Base-by-base conservation (phyloP, 2,329 filamentous ascomycete species). In the Claviceps sp. region DNA sequence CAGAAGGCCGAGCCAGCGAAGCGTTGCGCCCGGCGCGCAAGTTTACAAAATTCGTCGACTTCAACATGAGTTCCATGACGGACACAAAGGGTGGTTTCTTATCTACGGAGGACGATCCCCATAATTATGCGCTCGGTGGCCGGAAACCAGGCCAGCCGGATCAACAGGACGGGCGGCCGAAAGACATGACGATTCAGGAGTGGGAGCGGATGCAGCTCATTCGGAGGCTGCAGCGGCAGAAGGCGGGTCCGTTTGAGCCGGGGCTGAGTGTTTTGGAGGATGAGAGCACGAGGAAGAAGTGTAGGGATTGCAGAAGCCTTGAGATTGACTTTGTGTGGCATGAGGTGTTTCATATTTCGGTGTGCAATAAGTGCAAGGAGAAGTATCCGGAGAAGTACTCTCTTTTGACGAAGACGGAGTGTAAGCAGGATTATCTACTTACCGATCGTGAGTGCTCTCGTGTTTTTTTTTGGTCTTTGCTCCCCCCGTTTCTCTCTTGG, bases 251-350 rank as follows among this genome's bases (percentile, higher is more conserved):
- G 0, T 98, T 86, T 64, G 91, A 97, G 68, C 93, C 93, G 0
- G 87, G 87, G 0, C 70, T 97, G n/a, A 93, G 84, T 56, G 82
- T 85, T 2, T 65, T 94, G 7, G 73, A 77, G 19, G 78, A 85
- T 19, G 75, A 75, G 57, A 76, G 72, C 58, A 75, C 76, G 55
- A 78, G 83, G 56, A 88, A 87, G 63, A 84, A 80, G 61, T 98
- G 93, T 61, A 75, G 81, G 26, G 93, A 98, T 62, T 98, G 93
- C 66, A 77, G 73, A 1, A 86, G 77, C 50, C 62, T 90, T 47
- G 93, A 97, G 70, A 90, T 98, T 56, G 93, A 98, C 68, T 96
- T 84, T 75, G 87, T 93, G 52, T 97, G 90, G 89, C 85, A 90
- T 50, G 90, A 95, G 59, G 77, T 88, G 2, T 90, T 97, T 58